Evolutionary conservation across 805 yeast genomes (phyloP).

Genomic region (Candida cerambycidarum): DNA sequence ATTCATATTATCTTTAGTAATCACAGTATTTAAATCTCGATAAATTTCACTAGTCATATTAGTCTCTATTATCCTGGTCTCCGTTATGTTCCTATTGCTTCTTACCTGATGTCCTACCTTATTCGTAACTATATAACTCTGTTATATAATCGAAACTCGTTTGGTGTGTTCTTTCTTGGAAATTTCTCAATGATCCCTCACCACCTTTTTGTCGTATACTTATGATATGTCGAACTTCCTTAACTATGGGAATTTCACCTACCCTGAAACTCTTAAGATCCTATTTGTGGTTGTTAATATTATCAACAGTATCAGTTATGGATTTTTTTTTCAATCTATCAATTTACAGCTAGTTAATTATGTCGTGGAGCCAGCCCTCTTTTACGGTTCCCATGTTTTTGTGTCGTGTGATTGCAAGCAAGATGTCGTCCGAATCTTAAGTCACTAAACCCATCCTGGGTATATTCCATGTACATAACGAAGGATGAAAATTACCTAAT

Average conservation of each 20-base stretch:
- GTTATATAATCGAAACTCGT: conserved; percentile 1
- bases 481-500: too few species aligned
- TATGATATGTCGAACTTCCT: too few species aligned
- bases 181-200: conserved; percentile 7
- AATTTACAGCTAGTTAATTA: background rate
- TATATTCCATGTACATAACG: too few species aligned
- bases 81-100: background rate
- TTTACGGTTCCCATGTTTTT: background rate
- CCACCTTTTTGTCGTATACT: conserved; percentile 5
- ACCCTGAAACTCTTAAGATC: too few species aligned
- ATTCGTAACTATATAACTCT: too few species aligned
- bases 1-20: conserved; percentile 2
- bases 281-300: background rate
- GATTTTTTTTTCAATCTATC: too few species aligned
- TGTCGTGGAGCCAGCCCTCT: background rate
- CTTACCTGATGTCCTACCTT: background rate
- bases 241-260: too few species aligned
- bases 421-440: background rate
- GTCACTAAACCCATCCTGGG: background rate
- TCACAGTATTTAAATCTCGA: conserved; percentile 1
- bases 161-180: background rate
- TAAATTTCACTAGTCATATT: conserved; percentile 4
- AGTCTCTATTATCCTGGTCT: background rate
- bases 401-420: background rate
- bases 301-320: too few species aligned